These are phyloP conservation scores for Cyclaneusma minus DNA, from an alignment of 2,329 filamentous ascomycete species.

Conservation along the genomic window DNA sequence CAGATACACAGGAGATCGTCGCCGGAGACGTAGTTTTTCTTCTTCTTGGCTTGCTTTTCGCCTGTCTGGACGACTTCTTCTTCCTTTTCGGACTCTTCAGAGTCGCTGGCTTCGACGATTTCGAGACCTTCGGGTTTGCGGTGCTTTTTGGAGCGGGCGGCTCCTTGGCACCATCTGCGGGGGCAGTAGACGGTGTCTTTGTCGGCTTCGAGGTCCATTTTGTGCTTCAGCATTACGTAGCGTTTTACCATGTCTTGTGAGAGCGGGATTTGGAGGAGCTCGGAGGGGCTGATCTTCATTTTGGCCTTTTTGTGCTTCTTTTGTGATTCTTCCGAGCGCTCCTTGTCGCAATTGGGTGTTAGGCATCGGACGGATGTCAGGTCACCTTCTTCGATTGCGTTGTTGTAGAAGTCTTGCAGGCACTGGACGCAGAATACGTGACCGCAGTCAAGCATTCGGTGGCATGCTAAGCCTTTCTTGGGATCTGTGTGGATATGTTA, in stretches of 20 bases:
- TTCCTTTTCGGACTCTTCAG: slow-evolving; percentile 27
- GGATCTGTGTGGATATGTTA: slow-evolving; percentile 40
- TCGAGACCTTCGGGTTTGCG: slow-evolving; percentile 55
- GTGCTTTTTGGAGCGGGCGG: slow-evolving; percentile 61
- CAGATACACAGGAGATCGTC: slow-evolving; percentile 67
- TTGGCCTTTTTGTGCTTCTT: slow-evolving; percentile 43
- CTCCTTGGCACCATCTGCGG: slow-evolving; percentile 80
- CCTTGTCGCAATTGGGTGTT: slow-evolving; percentile 61
- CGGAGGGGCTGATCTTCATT: slow-evolving; percentile 61
- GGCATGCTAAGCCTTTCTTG: slow-evolving; percentile 72
- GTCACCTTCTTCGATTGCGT: slow-evolving; percentile 74
- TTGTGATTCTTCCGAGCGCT: slow-evolving; percentile 22
- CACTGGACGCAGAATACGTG: slow-evolving; percentile 90
- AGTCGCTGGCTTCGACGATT: slow-evolving; percentile 39
- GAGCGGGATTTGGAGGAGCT: slow-evolving; percentile 65
- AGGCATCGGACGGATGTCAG: slow-evolving; percentile 68
- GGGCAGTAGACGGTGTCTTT: slow-evolving; percentile 89
- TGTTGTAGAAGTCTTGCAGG: slow-evolving; percentile 78
- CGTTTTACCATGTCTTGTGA: slow-evolving; percentile 60
- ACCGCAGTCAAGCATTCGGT: slow-evolving; percentile 66
- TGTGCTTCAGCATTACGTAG: slow-evolving; percentile 82
- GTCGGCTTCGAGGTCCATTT: slow-evolving; percentile 81
- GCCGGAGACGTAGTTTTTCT: slow-evolving; percentile 8
- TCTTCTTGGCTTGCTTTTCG: slow-evolving; percentile 9
- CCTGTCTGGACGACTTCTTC: slow-evolving; percentile 16